Base-by-base conservation (phyloP, 805 yeast genomes). In the Nakazawaea holstii region DNA sequence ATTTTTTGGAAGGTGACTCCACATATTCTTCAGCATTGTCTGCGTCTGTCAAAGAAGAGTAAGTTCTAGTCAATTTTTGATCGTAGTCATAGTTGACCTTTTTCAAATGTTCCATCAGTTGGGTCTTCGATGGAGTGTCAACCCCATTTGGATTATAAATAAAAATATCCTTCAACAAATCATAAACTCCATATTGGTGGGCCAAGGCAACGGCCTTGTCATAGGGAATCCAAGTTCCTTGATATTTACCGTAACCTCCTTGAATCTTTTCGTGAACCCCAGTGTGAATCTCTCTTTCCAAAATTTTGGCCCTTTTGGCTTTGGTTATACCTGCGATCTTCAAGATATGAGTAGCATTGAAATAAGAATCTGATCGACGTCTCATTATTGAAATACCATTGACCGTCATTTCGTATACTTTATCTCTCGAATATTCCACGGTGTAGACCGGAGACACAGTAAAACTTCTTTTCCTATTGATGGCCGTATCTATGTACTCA, bases 211-310 rank as follows among this genome's bases (percentile, higher is more conserved):
- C 68, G 1, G 96, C 97, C 43, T 87, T 79, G 6, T 74, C 80
- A 52, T 87, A 66, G 0, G 97, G 97, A 8, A 91, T 91, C 97
- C 97, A 91, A 2, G 97, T 91, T 14, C 97, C 97, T 65, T 92
- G 98, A 65, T 90, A 92, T 60, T 91, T 84, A 46, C 98, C 98
- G 62, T 90, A 91, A 2, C 98, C 98, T 52, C 98, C 98, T 65
- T 91, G 98, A 20, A 91, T 89, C 63, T 92, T 92, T 59, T 91
- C 97, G 62, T 91, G 97, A 15, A 73, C 67, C 5, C 95, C 96
- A 37, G 76, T 77, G 60, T 92, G 97, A n/a, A 92, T 96, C 53
- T 91, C 97, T 58, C 85, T 81, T 62, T 91, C 98, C 56, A 91
- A 74, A 52, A 91, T 89, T 57, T 95, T 83, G 15, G 97, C 91